phyloP scores from a whole-genome alignment of 2,329 filamentous ascomycete genomes.

The Fusarium albosuccineum region DNA sequence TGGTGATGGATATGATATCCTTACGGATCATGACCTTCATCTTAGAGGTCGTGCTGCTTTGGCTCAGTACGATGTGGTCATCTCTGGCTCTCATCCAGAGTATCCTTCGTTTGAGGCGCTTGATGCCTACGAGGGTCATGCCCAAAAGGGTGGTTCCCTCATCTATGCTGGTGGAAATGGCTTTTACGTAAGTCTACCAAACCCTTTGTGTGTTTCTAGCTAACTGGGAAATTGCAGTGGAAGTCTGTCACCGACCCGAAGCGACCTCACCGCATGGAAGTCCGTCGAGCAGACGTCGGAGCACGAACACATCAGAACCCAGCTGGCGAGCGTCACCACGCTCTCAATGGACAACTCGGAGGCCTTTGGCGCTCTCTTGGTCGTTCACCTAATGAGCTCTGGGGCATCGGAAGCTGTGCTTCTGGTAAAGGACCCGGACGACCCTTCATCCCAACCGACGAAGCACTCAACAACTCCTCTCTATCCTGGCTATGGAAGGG shows the following conservation, averaged over 20 bases:
- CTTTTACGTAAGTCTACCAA: background rate
- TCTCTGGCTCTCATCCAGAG: conserved; percentile 14
- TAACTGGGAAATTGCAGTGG: background rate
- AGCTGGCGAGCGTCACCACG: background rate
- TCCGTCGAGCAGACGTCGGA: background rate
- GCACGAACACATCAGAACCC: background rate
- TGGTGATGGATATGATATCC: background rate
- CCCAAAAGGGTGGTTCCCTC: background rate
- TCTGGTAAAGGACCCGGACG: background rate
- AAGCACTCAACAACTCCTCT: background rate
- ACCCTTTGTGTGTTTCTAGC: background rate
- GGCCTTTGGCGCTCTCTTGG: background rate
- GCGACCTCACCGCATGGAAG: conserved; percentile 1
- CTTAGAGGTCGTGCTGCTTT: conserved; percentile 5
- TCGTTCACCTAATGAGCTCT: background rate
- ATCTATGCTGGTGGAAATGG: background rate
- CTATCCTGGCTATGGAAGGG: background rate
- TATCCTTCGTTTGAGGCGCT: conserved; percentile 6
- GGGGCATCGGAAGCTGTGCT: conserved; percentile 1
- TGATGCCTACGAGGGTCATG: background rate
- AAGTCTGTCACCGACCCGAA: conserved; percentile 4
- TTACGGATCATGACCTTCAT: background rate
- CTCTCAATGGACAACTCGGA: background rate
- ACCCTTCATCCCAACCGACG: background rate
- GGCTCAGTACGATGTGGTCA: conserved; percentile 3